Evolutionary conservation across 495 filamentous ascomycete species (phyloP).

Genomic region (Viridothelium virens): DNA sequence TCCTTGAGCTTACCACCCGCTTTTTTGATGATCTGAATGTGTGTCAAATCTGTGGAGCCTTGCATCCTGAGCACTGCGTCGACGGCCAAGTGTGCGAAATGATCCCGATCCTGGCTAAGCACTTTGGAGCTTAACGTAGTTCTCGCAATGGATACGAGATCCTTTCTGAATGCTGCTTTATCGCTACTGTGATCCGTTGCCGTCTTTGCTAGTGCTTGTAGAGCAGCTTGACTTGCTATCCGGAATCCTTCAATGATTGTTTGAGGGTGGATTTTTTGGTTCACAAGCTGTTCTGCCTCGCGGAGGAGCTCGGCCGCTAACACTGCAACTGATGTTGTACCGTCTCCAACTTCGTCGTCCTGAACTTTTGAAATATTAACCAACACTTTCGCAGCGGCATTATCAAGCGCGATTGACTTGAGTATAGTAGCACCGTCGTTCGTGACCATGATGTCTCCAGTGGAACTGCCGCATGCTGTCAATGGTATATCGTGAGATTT

Average conservation of each 20-base stretch:
- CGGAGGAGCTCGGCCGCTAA: slow-evolving; percentile 90
- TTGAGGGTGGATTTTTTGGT: slow-evolving; percentile 97
- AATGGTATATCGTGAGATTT: slow-evolving; percentile 17
- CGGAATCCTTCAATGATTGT: slow-evolving; percentile 99
- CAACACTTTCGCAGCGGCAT: slow-evolving; percentile 92
- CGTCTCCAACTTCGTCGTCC: slow-evolving; percentile 96
- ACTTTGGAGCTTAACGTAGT: slow-evolving; percentile 99
- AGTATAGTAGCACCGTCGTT: slow-evolving; percentile 98
- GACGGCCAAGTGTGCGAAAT: slow-evolving; percentile 85
- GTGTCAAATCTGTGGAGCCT: slow-evolving; percentile 87
- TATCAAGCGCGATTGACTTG: slow-evolving; percentile 97
- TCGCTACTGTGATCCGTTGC: slow-evolving; percentile 86
- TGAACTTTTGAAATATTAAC: slow-evolving; percentile 99
- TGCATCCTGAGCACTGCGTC: slow-evolving; percentile 87
- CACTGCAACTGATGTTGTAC: slow-evolving; percentile 86
- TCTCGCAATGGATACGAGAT: slow-evolving; percentile 81
- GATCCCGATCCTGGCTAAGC: slow-evolving; percentile 82
- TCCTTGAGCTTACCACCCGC: slow-evolving; percentile 94
- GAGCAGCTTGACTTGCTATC: slow-evolving; percentile 84
- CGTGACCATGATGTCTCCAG: slow-evolving; percentile 93
- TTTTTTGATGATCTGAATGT: slow-evolving; percentile 99
- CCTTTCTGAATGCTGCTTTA: slow-evolving; percentile 73
- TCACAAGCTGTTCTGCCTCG: slow-evolving; percentile 93
- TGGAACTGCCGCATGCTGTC: slow-evolving; percentile 55
- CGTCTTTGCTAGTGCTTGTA: slow-evolving; percentile 70